phyloP scores from a whole-genome alignment of 73 alveolate species.

The Effrenium voratum region DNA sequence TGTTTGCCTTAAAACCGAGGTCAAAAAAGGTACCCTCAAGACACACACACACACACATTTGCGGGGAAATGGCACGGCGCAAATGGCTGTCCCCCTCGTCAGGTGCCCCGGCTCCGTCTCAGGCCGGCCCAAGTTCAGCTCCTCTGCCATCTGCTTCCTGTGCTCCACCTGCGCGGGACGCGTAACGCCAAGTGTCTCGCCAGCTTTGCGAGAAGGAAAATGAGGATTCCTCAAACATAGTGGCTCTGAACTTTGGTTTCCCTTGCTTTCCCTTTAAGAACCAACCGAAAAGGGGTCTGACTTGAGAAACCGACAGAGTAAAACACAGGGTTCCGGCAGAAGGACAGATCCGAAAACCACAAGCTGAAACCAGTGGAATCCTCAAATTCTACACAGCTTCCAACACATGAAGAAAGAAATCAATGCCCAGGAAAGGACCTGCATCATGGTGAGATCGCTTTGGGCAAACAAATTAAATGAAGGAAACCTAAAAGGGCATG shows the following conservation, averaged over 20 bases:
- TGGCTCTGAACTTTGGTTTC: neutral
- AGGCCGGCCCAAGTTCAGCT: slow-evolving; percentile 50
- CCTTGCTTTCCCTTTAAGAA: too few species aligned
- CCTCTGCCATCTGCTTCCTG: slow-evolving; percentile 72
- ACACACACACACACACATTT: neutral
- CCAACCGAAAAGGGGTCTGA: neutral
- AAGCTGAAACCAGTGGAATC: too few species aligned
- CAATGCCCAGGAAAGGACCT: too few species aligned
- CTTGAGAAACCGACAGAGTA: neutral
- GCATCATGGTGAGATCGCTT: too few species aligned
- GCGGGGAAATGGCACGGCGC: neutral
- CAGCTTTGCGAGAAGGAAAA: neutral
- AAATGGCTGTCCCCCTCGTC: neutral
- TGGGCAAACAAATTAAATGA: too few species aligned
- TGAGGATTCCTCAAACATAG: neutral
- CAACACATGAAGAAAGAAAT: too few species aligned
- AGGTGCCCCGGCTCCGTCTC: neutral
- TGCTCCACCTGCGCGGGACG: slow-evolving; percentile 53
- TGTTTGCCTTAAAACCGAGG: neutral
- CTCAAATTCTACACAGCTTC: too few species aligned
- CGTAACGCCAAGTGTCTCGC: neutral
- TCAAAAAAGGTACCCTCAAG: neutral
- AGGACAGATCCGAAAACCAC: neutral
- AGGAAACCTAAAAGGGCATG: too few species aligned
- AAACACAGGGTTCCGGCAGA: neutral